Base-by-base conservation (phyloP, 495 filamentous ascomycete species). In the Penicillium angulare region DNA sequence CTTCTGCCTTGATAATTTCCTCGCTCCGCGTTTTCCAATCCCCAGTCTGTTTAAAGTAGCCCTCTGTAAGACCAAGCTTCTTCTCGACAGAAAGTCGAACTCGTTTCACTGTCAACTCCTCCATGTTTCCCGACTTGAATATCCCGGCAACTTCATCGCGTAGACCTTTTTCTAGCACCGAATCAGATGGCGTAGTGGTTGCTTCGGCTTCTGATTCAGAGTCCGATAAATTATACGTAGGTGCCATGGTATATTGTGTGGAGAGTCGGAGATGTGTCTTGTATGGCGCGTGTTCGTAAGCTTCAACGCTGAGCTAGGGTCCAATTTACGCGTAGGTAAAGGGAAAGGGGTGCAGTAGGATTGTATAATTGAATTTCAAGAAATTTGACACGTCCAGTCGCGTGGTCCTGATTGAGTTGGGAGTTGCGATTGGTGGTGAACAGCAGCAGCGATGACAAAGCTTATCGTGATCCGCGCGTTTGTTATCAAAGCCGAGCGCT, bases 1-100 rank as follows among this genome's bases (percentile, higher is more conserved):
- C 79, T 65, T 83, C 80, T 13, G 80, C 74, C 50, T 79, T 76
- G 47, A 97, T 89, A 23, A 95, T 62, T 15, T 76, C 57, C 49
- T 95, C 90, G 68, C 89, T 95, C 56, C 78, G 79, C n/a, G 72
- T 63, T 59, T 93, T 95, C 93, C 92, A 97, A 15, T 77, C 64
- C 3, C 56, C 65, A 34, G 80, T 66, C 20, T 49, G 65, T 56
- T 84, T 88, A 60, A 95, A 84, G 59, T 88, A 96, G 0, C 80
- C 87, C 4, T 79, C 71, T 3, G 79, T 76, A 1, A 98, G 78
- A 21, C 68, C 75, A 6, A 91, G 66, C 35, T 84, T 63, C 55
- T 83, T 68, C 59, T 92, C 90, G 3, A 80, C 85, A 1, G 74
- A 73, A 27, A 81, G 72, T 31, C 92, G 87, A 35, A 89, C 81